Conservation (phyloP, 1,284 basidiomycete genomes). For the Puccinia hordei region DNA sequence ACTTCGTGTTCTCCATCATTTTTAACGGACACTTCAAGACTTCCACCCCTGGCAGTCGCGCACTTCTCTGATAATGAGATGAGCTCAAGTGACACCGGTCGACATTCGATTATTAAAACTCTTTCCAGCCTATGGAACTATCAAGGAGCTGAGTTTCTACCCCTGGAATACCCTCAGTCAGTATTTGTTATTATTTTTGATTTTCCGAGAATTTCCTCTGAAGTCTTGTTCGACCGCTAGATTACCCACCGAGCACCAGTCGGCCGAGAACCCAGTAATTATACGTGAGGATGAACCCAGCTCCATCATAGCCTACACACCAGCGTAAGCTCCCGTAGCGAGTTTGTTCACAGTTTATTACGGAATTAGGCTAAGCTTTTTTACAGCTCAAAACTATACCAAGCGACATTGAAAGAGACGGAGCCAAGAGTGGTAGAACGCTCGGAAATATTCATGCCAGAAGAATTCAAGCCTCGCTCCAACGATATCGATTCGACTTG, state of each 20-base stretch:
- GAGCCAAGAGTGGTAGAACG: conserved; percentile 61
- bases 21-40: conserved; percentile 30
- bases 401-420: conserved; percentile 61
- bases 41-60: conserved; percentile 56
- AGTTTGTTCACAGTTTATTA: background rate
- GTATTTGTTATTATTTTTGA: conserved; percentile 53
- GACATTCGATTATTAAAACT: conserved; percentile 79
- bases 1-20: conserved; percentile 37
- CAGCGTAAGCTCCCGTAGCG: conserved; percentile 59
- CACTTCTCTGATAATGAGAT: conserved; percentile 61
- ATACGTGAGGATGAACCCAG: conserved; percentile 97
- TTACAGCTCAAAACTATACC: conserved; percentile 66
- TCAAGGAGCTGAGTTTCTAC: conserved; percentile 63
- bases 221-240: conserved; percentile 19
- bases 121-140: conserved; percentile 70
- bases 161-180: conserved; percentile 65
- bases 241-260: conserved; percentile 64
- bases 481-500: conserved; percentile 53
- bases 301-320: conserved; percentile 91
- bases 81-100: conserved; percentile 64
- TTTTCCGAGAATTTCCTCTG: background rate
- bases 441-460: conserved; percentile 72
- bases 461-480: conserved; percentile 73
- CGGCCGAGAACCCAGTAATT: conserved; percentile 90
- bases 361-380: background rate